Evolutionary conservation across 108 stramenopile genomes (phyloP).

Genomic region (Nitzschia palea): DNA sequence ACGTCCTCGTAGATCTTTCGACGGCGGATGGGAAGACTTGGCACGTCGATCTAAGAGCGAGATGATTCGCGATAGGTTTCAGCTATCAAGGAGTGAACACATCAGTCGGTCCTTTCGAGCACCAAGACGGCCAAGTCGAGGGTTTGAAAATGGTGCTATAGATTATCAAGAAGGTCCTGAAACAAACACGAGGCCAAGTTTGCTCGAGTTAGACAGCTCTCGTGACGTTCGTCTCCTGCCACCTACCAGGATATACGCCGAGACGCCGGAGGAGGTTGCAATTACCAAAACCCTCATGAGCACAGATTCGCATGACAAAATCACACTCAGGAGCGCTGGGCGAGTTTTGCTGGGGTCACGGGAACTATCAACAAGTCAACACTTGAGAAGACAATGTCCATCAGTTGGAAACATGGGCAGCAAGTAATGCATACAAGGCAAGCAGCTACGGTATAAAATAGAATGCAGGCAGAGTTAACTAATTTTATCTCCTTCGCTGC

Average conservation of each 20-base stretch:
- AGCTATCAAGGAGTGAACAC: slow-evolving; percentile 15
- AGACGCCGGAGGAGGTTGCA: too few relatives aligned
- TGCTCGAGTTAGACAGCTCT: too few relatives aligned
- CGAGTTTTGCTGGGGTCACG: not conserved
- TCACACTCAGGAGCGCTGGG: not conserved
- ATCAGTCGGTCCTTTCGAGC: slow-evolving; percentile 14
- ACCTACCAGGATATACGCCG: too few relatives aligned
- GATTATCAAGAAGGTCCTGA: not conserved
- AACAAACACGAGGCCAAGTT: not conserved
- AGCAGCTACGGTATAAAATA: not conserved
- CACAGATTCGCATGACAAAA: not conserved
- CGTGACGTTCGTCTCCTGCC: too few relatives aligned
- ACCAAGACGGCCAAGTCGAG: not conserved
- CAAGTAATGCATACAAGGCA: not conserved
- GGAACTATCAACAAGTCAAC: slow-evolving; percentile 1
- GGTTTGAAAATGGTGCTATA: not conserved
- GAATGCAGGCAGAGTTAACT: not conserved
- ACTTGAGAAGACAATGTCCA: not conserved
- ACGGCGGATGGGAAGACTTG: not conserved
- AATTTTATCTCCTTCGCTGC: slow-evolving; percentile 1
- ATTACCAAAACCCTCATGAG: too few relatives aligned
- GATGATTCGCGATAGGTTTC: not conserved
- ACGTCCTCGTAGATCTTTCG: not conserved
- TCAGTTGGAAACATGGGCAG: not conserved
- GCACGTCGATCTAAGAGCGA: not conserved